Evolutionary conservation across 2,329 filamentous ascomycete species (phyloP), one percentile per base, ranked within the genome.

Genomic region (Aspergillus novofumigatus): DNA sequence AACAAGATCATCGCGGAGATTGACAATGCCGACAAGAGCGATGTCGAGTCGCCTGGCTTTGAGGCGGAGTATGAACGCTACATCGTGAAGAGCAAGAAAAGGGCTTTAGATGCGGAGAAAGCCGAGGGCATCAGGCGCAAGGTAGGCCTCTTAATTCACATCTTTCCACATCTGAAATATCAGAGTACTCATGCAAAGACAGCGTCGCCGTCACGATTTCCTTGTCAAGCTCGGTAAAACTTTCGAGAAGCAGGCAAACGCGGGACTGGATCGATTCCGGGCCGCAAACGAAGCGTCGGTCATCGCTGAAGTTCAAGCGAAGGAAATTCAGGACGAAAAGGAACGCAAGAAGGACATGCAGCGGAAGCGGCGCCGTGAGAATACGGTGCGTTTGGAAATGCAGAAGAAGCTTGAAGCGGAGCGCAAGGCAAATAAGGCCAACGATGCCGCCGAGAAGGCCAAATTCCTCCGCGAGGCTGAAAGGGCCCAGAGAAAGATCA

Each of bases 341-440:
- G 94, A 99, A 76, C 91, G 94, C 63, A 99, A 99, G 80, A 99
- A 99, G 79, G 94, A 99, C 70, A 97, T 99, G 91, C 94, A 99
- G 73, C 89, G 94, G 62, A 99, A 97, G 79, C 86, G 94, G 59
- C 88, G 94, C 47, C 89, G 94, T 20, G 93, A 97, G 73, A 97
- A 97, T 81, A 92, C 92, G 3, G 89, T 95, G 58, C 93, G 92
- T 6, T 89, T 95, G 66, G 93, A 97, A 67, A 81, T 81, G 71
- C 88, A 92, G 71, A 94, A 95, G 77, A 90, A 94, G 62, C 85
- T 89, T 3, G 85, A 88, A 63, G 90, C 91, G 3, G 80, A 96
- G 48, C 86, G 88, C 61, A 88, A 88, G 63, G 91, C 92, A 9
- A 84, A 88, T 57, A 85, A 87, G 53, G 89, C 91, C 2, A 84